Conservation (phyloP, 2,329 filamentous ascomycete species). For the Botrytis paeoniae region DNA sequence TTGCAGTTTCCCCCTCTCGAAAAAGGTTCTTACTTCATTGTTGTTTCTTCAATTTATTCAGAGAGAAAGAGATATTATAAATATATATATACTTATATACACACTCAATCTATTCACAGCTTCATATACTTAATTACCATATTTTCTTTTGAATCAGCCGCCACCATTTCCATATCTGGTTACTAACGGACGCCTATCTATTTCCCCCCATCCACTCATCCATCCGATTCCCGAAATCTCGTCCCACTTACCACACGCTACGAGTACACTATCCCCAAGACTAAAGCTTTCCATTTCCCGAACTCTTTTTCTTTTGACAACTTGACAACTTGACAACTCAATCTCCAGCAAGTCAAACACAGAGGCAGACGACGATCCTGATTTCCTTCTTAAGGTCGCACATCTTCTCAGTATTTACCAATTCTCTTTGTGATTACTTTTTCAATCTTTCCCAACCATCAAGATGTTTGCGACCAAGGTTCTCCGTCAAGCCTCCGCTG, state of each 20-base stretch:
- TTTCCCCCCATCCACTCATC: not conserved
- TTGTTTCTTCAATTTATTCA: no score
- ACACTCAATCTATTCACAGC: not conserved
- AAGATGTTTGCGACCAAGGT: conserved; percentile 41
- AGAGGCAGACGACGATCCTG: not conserved
- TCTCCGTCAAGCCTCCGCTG: conserved; percentile 38
- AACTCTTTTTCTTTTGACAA: not conserved
- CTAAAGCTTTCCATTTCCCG: conserved; percentile 8
- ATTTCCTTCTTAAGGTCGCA: not conserved
- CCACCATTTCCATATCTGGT: not conserved
- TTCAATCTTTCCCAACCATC: conserved; percentile 5
- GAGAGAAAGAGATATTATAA: not conserved
- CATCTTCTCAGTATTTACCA: conserved; percentile 1
- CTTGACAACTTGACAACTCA: not conserved
- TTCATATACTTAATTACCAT: not conserved
- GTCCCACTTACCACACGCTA: conserved; percentile 10
- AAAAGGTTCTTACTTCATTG: no score
- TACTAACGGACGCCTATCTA: not conserved
- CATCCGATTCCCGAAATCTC: conserved; percentile 1
- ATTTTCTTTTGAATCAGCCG: not conserved
- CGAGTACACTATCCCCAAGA: not conserved
- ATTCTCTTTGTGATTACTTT: conserved; percentile 1
- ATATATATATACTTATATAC: not conserved
- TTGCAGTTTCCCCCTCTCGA: not conserved
- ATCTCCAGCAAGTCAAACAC: conserved; percentile 10